Percentiles rank a stretch among this genome's conserved stretches.
These are phyloP conservation scores for Claviceps sorghi DNA, from an alignment of 2,329 filamentous ascomycete species.

Conservation along the genomic window DNA sequence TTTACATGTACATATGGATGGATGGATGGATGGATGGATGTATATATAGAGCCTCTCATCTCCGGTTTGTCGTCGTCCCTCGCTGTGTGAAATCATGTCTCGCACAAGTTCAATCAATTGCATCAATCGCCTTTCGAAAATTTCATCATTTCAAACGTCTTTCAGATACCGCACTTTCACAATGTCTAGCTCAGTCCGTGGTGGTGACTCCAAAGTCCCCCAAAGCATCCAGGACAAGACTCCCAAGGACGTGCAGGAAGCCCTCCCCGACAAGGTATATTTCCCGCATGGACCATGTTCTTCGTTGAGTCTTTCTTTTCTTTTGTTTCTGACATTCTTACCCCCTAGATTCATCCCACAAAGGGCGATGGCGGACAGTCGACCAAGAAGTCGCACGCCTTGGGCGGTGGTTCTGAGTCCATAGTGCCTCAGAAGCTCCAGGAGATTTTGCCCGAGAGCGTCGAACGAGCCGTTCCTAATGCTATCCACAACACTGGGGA, in stretches of 20 bases:
- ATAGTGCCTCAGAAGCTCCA: conserved; percentile 12
- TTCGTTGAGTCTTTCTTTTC: neutral
- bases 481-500: conserved; percentile 12
- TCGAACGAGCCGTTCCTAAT: conserved; percentile 11
- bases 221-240: conserved; percentile 8
- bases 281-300: neutral
- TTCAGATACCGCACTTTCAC: neutral
- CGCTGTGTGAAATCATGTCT: neutral
- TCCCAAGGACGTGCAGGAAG: conserved; percentile 9
- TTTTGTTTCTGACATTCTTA: too few species aligned
- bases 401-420: conserved; percentile 8
- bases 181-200: neutral
- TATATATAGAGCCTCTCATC: neutral
- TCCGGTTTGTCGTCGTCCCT: neutral
- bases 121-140: neutral
- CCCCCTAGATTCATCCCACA: conserved; percentile 11
- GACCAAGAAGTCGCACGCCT: conserved; percentile 10
- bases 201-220: neutral
- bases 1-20: neutral
- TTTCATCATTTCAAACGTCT: neutral
- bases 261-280: conserved; percentile 10
- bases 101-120: neutral
- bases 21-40: too few species aligned
- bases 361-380: conserved; percentile 7
- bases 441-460: conserved; percentile 11